Evolutionary conservation across 2,329 filamentous ascomycete species (phyloP).

Genomic region (Cladosporium cucumerinum): DNA sequence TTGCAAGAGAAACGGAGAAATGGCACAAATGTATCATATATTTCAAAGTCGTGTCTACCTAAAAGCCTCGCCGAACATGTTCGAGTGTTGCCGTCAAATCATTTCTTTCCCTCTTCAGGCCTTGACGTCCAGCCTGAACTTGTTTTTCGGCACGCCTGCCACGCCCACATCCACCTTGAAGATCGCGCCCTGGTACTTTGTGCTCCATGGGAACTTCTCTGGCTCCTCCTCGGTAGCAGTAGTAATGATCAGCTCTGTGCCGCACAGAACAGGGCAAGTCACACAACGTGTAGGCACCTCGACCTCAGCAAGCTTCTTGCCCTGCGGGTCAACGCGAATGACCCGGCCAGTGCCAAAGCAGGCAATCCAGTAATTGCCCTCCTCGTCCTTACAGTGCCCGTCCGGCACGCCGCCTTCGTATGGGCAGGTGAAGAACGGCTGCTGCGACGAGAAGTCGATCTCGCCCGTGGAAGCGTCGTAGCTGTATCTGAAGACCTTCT

Average conservation of each 20-base stretch:
- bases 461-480: constrained; percentile 63
- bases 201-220: constrained; percentile 60
- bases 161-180: constrained; percentile 77
- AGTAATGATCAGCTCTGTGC: constrained; percentile 72
- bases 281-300: constrained; percentile 72
- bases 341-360: constrained; percentile 77
- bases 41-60: constrained; percentile 7
- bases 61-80: not conserved
- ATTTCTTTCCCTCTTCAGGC: constrained; percentile 10
- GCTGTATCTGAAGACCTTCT: constrained; percentile 70
- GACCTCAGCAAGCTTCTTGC: constrained; percentile 71
- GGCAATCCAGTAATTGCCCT: constrained; percentile 86
- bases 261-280: constrained; percentile 78
- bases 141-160: constrained; percentile 59
- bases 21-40: constrained; percentile 9
- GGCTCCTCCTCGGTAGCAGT: constrained; percentile 68
- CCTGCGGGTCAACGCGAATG: constrained; percentile 67
- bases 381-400: constrained; percentile 77
- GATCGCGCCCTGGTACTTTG: constrained; percentile 64
- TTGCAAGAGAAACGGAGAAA: not conserved
- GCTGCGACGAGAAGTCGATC: constrained; percentile 64
- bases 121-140: constrained; percentile 52
- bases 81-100: not conserved
- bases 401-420: constrained; percentile 67
- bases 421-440: constrained; percentile 69